Evolutionary conservation across 371 early-diverging fungal genomes (phyloP).

Genomic region (Gilbertella persicaria): DNA sequence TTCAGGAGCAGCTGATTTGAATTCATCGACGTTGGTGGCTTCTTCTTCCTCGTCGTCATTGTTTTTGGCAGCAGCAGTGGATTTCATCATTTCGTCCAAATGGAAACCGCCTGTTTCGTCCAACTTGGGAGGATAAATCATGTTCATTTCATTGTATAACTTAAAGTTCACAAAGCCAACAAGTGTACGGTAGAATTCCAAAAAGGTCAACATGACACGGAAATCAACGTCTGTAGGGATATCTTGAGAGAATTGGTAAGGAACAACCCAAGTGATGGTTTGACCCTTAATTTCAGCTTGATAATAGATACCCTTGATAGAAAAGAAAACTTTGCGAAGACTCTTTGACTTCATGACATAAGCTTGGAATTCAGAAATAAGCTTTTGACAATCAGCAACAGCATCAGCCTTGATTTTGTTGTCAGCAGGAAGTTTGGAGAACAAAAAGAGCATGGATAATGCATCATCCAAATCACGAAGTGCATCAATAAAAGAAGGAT

Average conservation of each 20-base stretch:
- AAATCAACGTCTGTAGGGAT: slow-evolving; percentile 95
- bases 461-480: slow-evolving; percentile 96
- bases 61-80: slow-evolving; percentile 8
- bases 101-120: slow-evolving; percentile 79
- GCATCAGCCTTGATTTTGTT: slow-evolving; percentile 63
- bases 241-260: slow-evolving; percentile 91
- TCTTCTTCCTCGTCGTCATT: slow-evolving; percentile 40
- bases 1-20: slow-evolving; percentile 41
- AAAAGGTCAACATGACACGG: slow-evolving; percentile 94
- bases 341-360: slow-evolving; percentile 80
- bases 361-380: slow-evolving; percentile 90
- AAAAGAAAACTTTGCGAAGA: slow-evolving; percentile 89
- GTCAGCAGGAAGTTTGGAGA: slow-evolving; percentile 85
- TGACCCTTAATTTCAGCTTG: slow-evolving; percentile 96
- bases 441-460: slow-evolving; percentile 90
- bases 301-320: slow-evolving; percentile 98
- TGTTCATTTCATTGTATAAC: slow-evolving; percentile 83
- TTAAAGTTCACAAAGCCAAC: slow-evolving; percentile 96
- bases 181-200: slow-evolving; percentile 92
- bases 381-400: slow-evolving; percentile 76
- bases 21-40: slow-evolving; percentile 42
- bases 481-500: slow-evolving; percentile 94
- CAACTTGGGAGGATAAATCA: slow-evolving; percentile 88
- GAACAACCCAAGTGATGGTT: slow-evolving; percentile 93
- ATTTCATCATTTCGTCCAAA: slow-evolving; percentile 59